These are phyloP conservation scores for Tylopilus vinaceipallidus DNA, from an alignment of 768 basidiomycete genomes.

Conservation along the genomic window DNA sequence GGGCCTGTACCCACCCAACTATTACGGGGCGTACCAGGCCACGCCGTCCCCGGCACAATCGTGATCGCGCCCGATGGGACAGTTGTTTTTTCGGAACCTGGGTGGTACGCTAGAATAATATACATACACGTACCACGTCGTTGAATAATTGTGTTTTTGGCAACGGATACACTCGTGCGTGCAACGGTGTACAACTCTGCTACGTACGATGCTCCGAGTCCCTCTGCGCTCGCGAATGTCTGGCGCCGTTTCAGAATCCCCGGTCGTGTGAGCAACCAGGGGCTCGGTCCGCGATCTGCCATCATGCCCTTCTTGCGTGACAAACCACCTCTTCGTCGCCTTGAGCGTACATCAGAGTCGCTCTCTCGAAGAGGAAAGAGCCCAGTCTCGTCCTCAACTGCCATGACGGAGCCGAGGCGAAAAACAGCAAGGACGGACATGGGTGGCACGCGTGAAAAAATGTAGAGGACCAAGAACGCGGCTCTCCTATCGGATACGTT, in stretches of 20 bases:
- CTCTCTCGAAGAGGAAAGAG: slow-evolving; percentile 30
- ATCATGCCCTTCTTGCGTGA: slow-evolving; percentile 19
- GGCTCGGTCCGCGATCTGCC: slow-evolving; percentile 5
- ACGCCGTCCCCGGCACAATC: slow-evolving; percentile 33
- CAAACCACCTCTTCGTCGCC: slow-evolving; percentile 33
- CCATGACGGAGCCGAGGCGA: slow-evolving; percentile 4
- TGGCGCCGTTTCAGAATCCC: slow-evolving; percentile 14
- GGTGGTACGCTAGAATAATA: slow-evolving; percentile 20
- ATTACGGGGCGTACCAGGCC: slow-evolving; percentile 34
- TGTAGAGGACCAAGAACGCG: background rate
- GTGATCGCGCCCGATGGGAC: slow-evolving; percentile 2
- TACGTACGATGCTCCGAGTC: no score
- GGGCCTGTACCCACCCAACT: slow-evolving; percentile 28
- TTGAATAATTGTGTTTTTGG: slow-evolving; percentile 15
- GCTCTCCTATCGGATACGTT: background rate
- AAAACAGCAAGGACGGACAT: slow-evolving; percentile 13
- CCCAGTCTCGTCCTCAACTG: slow-evolving; percentile 11
- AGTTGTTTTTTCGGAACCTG: background rate
- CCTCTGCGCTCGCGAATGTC: slow-evolving; percentile 15
- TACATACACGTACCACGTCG: slow-evolving; percentile 12
- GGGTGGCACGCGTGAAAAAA: slow-evolving; percentile 16
- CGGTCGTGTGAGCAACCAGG: background rate
- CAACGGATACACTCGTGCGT: background rate
- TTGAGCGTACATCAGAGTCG: slow-evolving; percentile 11
- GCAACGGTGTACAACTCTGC: no score